Conservation (phyloP, 768 basidiomycete genomes). For the Boletus patriciae region DNA sequence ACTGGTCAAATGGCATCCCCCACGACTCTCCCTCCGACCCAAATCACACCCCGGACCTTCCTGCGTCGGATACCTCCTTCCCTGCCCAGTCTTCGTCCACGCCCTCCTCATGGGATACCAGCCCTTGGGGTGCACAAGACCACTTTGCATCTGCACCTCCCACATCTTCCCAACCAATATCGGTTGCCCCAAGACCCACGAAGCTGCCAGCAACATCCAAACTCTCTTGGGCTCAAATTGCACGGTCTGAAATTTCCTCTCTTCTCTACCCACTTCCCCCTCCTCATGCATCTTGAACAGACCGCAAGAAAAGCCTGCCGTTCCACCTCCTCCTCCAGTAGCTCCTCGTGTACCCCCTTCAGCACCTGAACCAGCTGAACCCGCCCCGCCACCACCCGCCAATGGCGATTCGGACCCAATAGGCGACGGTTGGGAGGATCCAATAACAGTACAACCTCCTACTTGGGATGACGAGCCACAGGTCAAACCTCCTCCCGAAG, state of each 20-base stretch:
- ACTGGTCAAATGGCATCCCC: conserved; percentile 14
- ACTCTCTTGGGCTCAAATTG: conserved; percentile 85
- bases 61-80: conserved; percentile 10
- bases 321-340: conserved; percentile 38
- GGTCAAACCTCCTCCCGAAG: conserved; percentile 33
- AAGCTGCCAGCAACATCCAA: conserved; percentile 74
- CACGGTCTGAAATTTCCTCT: conserved; percentile 41
- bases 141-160: conserved; percentile 35
- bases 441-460: conserved; percentile 65
- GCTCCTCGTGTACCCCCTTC: conserved; percentile 19
- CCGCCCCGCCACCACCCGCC: conserved; percentile 31
- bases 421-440: conserved; percentile 63
- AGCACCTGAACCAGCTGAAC: conserved; percentile 23
- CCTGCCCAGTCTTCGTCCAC: conserved; percentile 26
- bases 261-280: not conserved
- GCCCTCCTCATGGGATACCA: conserved; percentile 36
- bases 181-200: conserved; percentile 27
- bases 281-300: conserved; percentile 34
- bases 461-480: conserved; percentile 72
- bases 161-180: conserved; percentile 15
- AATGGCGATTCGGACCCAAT: conserved; percentile 38
- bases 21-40: conserved; percentile 20
- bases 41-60: conserved; percentile 14
- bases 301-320: conserved; percentile 63
- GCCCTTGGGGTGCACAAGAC: conserved; percentile 36